Percentiles rank a stretch among this genome's conserved stretches.
Conservation (phyloP, 495 filamentous ascomycete species). For the Xylaria venustula region DNA sequence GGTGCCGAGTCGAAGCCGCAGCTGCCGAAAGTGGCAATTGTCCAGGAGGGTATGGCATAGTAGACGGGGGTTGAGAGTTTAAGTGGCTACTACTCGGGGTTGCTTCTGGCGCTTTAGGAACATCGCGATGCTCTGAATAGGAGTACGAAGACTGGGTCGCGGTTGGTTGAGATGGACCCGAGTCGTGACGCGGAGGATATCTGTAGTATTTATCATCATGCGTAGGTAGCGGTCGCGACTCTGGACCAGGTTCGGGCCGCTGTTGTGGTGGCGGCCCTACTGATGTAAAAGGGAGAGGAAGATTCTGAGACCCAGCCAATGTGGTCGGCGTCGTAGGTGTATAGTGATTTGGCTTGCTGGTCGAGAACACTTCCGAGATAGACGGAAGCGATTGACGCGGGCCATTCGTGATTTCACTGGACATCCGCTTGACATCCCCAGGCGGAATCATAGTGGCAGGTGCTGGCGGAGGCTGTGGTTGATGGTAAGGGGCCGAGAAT, state of each 20-base stretch:
- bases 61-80: constrained; percentile 27
- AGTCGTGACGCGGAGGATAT: constrained; percentile 24
- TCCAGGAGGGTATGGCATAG: constrained; percentile 37
- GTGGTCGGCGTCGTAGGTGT: constrained; percentile 33
- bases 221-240: constrained; percentile 23
- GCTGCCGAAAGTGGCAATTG: constrained; percentile 44
- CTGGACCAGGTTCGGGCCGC: constrained; percentile 26
- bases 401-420: constrained; percentile 37
- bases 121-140: constrained; percentile 25
- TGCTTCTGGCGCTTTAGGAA: constrained; percentile 21
- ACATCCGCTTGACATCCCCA: constrained; percentile 41
- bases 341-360: constrained; percentile 35
- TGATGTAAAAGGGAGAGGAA: constrained; percentile 25
- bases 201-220: constrained; percentile 32
- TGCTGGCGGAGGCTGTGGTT: constrained; percentile 31
- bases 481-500: constrained; percentile 38
- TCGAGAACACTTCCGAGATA: constrained; percentile 47
- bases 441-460: constrained; percentile 47
- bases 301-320: constrained; percentile 21
- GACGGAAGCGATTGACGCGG: constrained; percentile 50
- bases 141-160: constrained; percentile 23
- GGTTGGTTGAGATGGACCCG: constrained; percentile 23
- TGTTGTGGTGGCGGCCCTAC: constrained; percentile 11
- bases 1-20: constrained; percentile 38
- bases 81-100: constrained; percentile 16